Evolutionary conservation across 345 rosid genomes (phyloP), one percentile per base, ranked within the genome.

Genomic region (Salix brachista): DNA sequence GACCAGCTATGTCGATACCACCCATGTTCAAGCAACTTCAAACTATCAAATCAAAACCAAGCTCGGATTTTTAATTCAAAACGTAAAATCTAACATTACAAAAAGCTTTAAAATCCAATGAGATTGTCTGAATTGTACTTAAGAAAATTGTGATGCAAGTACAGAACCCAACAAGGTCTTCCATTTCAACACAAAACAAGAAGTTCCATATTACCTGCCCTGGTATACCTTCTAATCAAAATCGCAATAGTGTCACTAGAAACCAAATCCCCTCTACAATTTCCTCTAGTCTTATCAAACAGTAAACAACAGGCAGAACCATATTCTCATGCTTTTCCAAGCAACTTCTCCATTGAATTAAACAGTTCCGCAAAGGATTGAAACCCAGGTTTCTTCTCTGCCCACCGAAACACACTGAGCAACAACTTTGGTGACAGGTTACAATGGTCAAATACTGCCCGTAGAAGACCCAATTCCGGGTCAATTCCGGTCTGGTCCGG

Each of bases 181-280:
- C 11, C 28, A 58, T 11, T 58, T 58, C 62, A 58, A n/a, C 62
- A 58, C 28, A 9, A 8, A 23, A 58, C 14, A 3, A 58, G 1
- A 58, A 58, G 62, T 58, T 25, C n/a, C 23, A 10, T 21, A 32
- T 32, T 88, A 93, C 99, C 98, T 70, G 94, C 94, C 14, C 92
- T 91, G 81, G 91, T 75, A 74, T 86, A 93, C 73, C 97, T 92
- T 88, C 97, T 85, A 84, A 96, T 92, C 75, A 96, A 78, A 75
- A 88, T 77, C 14, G 86, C 86, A 74, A 92, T 86, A 0, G 96
- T 88, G 58, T 93, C 89, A n/a, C 69, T 76, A 19, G 96, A 85
- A 82, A 96, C 91, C 84, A 88, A 83, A 71, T 65, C 19, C 36
- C 81, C 77, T 30, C 42, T 85, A 46, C 41, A 85, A 21, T 76